These are phyloP conservation scores for Salvia rosmarinus DNA, from an alignment of 257 asterid genomes.

Conservation along the genomic window DNA sequence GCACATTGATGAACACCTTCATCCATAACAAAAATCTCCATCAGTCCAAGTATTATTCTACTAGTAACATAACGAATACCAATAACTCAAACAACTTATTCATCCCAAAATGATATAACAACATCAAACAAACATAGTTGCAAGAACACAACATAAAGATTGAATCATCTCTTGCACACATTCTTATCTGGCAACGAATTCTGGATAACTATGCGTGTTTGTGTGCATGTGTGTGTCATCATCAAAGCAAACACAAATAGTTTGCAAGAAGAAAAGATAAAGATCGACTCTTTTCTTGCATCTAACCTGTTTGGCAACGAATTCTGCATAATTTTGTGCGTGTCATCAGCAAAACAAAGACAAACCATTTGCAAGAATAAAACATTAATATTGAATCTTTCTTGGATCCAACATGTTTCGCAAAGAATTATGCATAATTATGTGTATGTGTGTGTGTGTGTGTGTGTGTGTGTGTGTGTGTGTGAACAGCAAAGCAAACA, in stretches of 20 bases:
- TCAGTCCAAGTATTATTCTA: background rate
- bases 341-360: background rate
- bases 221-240: too few species aligned
- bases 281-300: background rate
- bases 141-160: background rate
- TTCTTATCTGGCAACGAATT: too few species aligned
- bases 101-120: too few species aligned
- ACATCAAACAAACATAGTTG: background rate
- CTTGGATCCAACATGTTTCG: background rate
- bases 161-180: background rate
- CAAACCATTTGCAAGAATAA: background rate
- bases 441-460: background rate
- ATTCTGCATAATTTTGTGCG: too few species aligned
- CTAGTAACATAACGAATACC: background rate
- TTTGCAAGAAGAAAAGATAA: background rate
- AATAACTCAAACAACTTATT: too few species aligned
- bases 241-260: background rate
- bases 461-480: background rate
- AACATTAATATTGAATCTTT: background rate
- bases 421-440: too few species aligned
- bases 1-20: conserved; percentile 80
- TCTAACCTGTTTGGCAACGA: too few species aligned
- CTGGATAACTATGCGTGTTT: too few species aligned
- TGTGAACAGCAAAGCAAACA: too few species aligned
- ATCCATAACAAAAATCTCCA: conserved; percentile 9